Conservation (phyloP, 2,329 filamentous ascomycete species). For the Monosporascus sp. region DNA sequence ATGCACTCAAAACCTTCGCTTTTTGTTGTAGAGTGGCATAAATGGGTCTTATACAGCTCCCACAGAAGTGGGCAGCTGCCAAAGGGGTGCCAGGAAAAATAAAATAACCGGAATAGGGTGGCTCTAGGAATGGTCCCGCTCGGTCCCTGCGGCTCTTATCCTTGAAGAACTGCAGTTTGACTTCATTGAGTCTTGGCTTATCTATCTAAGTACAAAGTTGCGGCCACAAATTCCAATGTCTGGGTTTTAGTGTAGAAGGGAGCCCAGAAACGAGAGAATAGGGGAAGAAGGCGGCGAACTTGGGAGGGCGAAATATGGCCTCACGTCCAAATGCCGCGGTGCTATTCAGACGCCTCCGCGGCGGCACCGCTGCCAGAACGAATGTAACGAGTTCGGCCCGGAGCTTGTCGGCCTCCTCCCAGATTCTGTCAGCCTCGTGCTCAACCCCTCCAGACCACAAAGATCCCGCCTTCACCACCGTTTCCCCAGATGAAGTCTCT, state of each 20-base stretch:
- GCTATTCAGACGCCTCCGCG: slow-evolving; percentile 5
- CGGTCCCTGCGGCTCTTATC: background rate
- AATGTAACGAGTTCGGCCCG: background rate
- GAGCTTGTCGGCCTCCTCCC: slow-evolving; percentile 9
- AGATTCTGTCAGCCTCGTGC: slow-evolving; percentile 5
- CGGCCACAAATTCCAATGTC: background rate
- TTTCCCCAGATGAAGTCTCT: slow-evolving; percentile 83
- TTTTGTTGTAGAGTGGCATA: too few relatives aligned
- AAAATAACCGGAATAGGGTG: too few relatives aligned
- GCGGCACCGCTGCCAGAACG: background rate
- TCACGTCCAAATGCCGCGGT: slow-evolving; percentile 6
- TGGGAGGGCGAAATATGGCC: slow-evolving; percentile 7
- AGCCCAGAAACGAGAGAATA: background rate
- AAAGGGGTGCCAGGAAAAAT: too few relatives aligned
- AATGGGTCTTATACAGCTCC: too few relatives aligned
- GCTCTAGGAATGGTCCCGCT: too few relatives aligned
- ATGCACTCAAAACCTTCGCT: too few relatives aligned
- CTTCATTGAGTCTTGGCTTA: background rate
- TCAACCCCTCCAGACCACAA: slow-evolving; percentile 13
- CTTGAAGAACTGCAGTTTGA: background rate
- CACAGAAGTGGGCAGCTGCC: too few relatives aligned
- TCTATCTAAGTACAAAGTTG: background rate
- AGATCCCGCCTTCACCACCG: slow-evolving; percentile 53
- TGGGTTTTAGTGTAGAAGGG: too few relatives aligned
- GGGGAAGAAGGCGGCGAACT: background rate